These are phyloP conservation scores for Quercus alba DNA, from an alignment of 306 rosid species.

Conservation along the genomic window DNA sequence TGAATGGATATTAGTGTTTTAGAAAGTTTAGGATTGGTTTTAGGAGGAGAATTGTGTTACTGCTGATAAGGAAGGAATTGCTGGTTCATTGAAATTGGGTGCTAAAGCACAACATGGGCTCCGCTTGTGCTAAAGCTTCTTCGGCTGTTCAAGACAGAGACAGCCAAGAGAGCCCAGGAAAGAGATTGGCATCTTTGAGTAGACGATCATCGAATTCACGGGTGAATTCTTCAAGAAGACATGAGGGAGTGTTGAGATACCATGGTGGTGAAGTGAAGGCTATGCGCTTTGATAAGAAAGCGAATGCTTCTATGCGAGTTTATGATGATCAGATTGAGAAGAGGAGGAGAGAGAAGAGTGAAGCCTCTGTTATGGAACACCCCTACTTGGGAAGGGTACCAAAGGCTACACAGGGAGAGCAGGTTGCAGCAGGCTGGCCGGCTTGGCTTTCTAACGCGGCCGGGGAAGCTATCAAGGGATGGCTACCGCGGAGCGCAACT, in stretches of 20 bases:
- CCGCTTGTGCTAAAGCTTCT: conserved; percentile 55
- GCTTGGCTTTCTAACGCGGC: conserved; percentile 88
- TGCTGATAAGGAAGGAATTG: not conserved
- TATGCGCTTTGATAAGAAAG: conserved; percentile 50
- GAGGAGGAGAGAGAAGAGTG: conserved; percentile 46
- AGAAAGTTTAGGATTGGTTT: not conserved
- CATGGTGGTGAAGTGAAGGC: conserved; percentile 37
- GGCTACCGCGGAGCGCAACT: conserved; percentile 79
- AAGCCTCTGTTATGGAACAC: conserved; percentile 29
- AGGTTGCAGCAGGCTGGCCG: conserved; percentile 97
- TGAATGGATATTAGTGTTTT: not conserved
- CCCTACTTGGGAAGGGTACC: conserved; percentile 63
- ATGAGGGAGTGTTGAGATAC: conserved; percentile 39
- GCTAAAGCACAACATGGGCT: conserved; percentile 58
- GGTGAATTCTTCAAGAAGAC: conserved; percentile 61
- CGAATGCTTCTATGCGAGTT: conserved; percentile 37
- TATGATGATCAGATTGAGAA: conserved; percentile 41
- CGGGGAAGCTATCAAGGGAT: conserved; percentile 77
- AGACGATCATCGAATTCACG: conserved; percentile 35
- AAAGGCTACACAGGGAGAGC: conserved; percentile 64
- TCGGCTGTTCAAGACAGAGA: conserved; percentile 69
- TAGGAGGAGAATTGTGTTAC: not conserved
- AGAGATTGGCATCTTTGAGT: conserved; percentile 38
- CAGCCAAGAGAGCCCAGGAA: conserved; percentile 46
- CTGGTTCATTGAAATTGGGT: conserved; percentile 8